Conservation (phyloP, 2,329 filamentous ascomycete genomes). For the Aspergillus tanneri region DNA sequence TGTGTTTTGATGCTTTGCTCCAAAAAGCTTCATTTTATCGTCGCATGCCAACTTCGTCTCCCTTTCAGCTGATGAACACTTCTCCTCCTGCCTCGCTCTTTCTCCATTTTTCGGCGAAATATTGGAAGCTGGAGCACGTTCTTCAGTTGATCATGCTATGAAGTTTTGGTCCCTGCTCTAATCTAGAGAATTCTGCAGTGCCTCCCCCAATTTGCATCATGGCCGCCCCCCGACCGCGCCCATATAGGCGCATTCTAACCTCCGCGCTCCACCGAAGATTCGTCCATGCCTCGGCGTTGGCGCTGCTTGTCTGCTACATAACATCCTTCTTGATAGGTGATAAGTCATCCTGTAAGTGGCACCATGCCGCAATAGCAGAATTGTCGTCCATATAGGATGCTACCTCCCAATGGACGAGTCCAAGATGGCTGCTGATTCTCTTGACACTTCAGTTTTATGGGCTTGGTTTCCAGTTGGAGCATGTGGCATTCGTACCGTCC, state of each 20-base stretch:
- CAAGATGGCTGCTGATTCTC: background rate
- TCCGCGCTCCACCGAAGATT: constrained; percentile 86
- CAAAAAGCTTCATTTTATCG: constrained; percentile 27
- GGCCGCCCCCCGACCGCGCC: constrained; percentile 41
- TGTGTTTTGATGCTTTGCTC: constrained; percentile 39
- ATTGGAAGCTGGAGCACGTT: constrained; percentile 2
- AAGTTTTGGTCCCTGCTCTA: constrained; percentile 18
- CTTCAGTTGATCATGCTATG: constrained; percentile 24
- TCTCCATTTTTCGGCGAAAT: background rate
- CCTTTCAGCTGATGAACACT: constrained; percentile 1
- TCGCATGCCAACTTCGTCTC: constrained; percentile 17
- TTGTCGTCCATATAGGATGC: too few species aligned
- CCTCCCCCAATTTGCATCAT: constrained; percentile 32
- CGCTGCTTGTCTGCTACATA: constrained; percentile 70
- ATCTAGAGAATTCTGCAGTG: constrained; percentile 25
- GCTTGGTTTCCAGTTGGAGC: constrained; percentile 79
- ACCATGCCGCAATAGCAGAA: too few species aligned
- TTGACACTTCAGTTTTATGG: constrained; percentile 66
- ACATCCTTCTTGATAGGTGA: constrained; percentile 69
- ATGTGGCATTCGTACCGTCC: constrained; percentile 69
- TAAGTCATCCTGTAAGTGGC: constrained; percentile 65
- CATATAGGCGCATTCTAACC: constrained; percentile 86
- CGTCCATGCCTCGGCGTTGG: constrained; percentile 69
- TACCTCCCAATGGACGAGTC: too few species aligned
- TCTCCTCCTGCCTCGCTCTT: background rate